These are phyloP conservation scores for Erodium texanum DNA, from an alignment of 441 rosid genomes.

Conservation along the genomic window DNA sequence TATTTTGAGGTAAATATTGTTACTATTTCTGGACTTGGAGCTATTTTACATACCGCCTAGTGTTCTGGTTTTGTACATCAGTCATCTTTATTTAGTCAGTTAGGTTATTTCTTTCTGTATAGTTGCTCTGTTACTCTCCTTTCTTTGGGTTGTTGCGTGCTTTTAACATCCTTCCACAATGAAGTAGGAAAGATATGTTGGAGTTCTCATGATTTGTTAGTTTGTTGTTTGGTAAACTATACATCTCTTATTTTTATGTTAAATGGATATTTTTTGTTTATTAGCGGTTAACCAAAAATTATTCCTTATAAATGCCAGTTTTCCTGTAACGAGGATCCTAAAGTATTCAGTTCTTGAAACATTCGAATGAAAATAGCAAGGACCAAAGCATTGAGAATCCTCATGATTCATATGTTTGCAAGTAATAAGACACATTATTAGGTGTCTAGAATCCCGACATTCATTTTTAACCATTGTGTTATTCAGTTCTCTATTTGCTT, in stretches of 20 bases:
- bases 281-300: neutral
- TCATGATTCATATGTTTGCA: neutral
- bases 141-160: neutral
- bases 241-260: neutral
- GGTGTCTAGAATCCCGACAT: neutral
- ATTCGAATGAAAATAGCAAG: neutral
- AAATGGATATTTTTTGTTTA: slow-evolving; percentile 1
- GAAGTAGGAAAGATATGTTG: no score
- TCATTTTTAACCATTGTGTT: neutral
- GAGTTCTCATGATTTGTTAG: neutral
- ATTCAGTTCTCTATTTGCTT: neutral
- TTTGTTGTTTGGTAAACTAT: slow-evolving; percentile 1
- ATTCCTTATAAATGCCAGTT: neutral
- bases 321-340: slow-evolving; percentile 3
- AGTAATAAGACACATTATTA: neutral
- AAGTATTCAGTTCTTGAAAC: neutral
- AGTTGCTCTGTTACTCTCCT: slow-evolving; percentile 1
- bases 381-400: neutral
- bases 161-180: neutral
- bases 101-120: neutral
- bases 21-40: slow-evolving; percentile 1
- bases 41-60: neutral
- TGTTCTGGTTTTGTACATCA: neutral
- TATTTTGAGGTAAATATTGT: slow-evolving; percentile 70
- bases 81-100: neutral